phyloP scores from a whole-genome alignment of 2,329 filamentous ascomycete genomes.

The Cryphonectria carpinicola region DNA sequence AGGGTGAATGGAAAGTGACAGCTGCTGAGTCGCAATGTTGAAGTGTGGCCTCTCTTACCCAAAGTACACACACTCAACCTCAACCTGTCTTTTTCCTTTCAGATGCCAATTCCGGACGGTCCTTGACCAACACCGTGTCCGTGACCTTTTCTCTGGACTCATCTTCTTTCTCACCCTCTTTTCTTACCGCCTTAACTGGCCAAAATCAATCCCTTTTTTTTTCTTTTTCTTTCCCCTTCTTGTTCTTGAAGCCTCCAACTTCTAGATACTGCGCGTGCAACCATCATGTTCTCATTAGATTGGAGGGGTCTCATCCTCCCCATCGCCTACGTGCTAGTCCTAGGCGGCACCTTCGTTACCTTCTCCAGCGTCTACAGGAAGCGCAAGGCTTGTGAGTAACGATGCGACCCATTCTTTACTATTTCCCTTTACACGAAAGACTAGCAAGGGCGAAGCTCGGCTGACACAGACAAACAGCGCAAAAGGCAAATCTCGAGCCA shows the following conservation, averaged over 20 bases:
- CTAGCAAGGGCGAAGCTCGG: not conserved
- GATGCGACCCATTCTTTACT: not conserved
- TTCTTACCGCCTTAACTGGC: not conserved
- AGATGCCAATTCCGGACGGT: not conserved
- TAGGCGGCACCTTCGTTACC: constrained; percentile 84
- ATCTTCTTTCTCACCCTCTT: not conserved
- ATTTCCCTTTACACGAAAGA: not conserved
- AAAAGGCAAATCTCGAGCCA: constrained; percentile 83
- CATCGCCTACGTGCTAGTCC: constrained; percentile 85
- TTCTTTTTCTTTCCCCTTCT: not conserved
- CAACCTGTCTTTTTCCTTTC: constrained; percentile 2
- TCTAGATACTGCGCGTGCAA: not conserved
- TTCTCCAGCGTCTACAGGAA: constrained; percentile 94
- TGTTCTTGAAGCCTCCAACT: not conserved
- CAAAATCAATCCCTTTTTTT: not conserved
- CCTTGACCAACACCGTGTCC: not conserved
- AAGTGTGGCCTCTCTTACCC: constrained; percentile 17
- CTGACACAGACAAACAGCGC: constrained; percentile 50
- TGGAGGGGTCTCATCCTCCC: constrained; percentile 87
- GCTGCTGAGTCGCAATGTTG: constrained; percentile 13
- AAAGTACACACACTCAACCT: not conserved
- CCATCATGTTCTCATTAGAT: constrained; percentile 62
- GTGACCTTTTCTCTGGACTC: not conserved
- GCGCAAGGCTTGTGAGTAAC: constrained; percentile 75
- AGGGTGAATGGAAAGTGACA: not conserved